These are phyloP conservation scores for Monilinia polystroma DNA, from an alignment of 2,329 filamentous ascomycete genomes.

Conservation along the genomic window DNA sequence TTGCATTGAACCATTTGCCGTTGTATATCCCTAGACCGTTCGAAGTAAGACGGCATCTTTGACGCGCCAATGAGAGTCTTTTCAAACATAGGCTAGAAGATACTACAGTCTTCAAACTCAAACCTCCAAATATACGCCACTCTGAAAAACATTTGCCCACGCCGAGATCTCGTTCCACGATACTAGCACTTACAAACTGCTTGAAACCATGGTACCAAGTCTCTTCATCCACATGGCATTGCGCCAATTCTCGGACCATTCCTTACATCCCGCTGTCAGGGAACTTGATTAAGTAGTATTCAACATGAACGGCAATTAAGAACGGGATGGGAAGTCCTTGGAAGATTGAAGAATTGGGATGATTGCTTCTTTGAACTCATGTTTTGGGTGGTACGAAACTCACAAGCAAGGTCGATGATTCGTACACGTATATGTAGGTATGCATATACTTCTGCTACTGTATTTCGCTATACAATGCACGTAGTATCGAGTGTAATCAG, in stretches of 20 bases:
- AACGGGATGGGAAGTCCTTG: neutral
- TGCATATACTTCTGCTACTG: neutral
- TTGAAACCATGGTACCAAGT: neutral
- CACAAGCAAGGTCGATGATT: neutral
- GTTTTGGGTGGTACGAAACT: neutral
- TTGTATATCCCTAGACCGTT: neutral
- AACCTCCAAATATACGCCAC: neutral
- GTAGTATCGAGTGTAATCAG: neutral
- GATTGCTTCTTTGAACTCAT: neutral
- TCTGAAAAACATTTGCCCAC: neutral
- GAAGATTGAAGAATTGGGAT: neutral
- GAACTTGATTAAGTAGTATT: neutral
- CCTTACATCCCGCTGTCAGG: neutral
- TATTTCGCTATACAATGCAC: neutral
- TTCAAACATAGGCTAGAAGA: neutral
- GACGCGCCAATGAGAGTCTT: neutral
- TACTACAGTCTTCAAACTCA: neutral
- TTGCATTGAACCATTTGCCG: neutral
- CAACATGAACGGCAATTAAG: constrained; percentile 7
- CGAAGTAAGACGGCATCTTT: neutral
- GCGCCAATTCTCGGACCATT: constrained; percentile 4
- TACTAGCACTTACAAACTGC: neutral
- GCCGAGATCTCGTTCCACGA: neutral
- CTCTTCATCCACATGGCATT: neutral
- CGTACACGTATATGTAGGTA: constrained; percentile 1